Evolutionary conservation across 2,329 filamentous ascomycete genomes (phyloP).

Genomic region (Colletotrichum australisinense): DNA sequence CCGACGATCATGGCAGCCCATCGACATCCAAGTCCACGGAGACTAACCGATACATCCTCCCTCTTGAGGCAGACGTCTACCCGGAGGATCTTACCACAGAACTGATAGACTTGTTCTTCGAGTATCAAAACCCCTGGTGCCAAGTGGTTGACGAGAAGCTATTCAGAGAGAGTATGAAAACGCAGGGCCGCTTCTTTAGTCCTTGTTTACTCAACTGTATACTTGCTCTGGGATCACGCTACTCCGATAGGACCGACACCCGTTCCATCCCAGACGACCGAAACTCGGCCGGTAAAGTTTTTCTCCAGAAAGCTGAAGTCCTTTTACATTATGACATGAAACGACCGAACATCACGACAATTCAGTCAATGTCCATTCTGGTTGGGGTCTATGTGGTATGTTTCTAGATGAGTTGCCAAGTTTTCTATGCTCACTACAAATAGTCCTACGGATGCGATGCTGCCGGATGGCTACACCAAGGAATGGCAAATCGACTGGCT

Average conservation of each 20-base stretch:
- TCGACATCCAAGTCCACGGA: slow-evolving; percentile 7
- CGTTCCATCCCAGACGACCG: slow-evolving; percentile 44
- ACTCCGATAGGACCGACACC: slow-evolving; percentile 45
- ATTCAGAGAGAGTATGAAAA: slow-evolving; percentile 44
- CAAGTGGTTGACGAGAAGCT: slow-evolving; percentile 49
- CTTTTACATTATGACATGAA: slow-evolving; percentile 39
- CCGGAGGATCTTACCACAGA: slow-evolving; percentile 42
- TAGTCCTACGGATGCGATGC: slow-evolving; percentile 49
- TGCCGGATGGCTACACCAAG: slow-evolving; percentile 49
- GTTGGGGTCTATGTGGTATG: slow-evolving; percentile 42
- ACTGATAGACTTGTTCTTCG: slow-evolving; percentile 48
- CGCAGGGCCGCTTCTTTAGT: slow-evolving; percentile 44
- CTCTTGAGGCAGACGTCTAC: slow-evolving; percentile 14
- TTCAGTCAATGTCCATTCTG: slow-evolving; percentile 49
- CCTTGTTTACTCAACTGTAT: slow-evolving; percentile 47
- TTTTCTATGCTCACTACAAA: not conserved
- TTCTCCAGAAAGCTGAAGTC: slow-evolving; percentile 43
- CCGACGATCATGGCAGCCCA: slow-evolving; percentile 18
- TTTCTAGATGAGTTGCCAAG: fast-evolving
- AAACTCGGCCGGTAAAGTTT: slow-evolving; percentile 47
- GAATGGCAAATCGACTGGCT: slow-evolving; percentile 48
- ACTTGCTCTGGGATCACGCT: slow-evolving; percentile 47
- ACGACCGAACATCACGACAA: slow-evolving; percentile 47
- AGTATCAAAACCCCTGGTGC: slow-evolving; percentile 50
- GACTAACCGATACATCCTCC: slow-evolving; percentile 28